These are phyloP conservation scores for Tolypocladium guangdongense DNA, from an alignment of 2,329 filamentous ascomycete species.

Conservation along the genomic window DNA sequence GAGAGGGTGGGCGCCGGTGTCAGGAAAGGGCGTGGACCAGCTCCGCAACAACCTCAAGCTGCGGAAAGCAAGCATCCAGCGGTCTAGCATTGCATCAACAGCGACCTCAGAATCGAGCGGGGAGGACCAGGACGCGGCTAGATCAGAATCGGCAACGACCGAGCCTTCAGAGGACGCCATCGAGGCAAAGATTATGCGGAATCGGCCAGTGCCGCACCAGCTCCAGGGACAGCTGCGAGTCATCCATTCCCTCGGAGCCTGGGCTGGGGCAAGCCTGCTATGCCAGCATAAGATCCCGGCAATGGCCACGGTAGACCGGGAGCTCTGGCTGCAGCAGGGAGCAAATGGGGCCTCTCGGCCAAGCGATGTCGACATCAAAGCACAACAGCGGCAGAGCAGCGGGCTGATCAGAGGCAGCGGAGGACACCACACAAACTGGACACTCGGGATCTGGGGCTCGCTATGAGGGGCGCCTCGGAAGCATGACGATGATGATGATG, in stretches of 20 bases:
- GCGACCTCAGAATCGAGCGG: constrained; percentile 12
- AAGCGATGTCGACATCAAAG: constrained; percentile 46
- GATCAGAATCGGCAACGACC: constrained; percentile 12
- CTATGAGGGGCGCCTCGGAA: constrained; percentile 15
- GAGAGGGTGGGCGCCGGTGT: constrained; percentile 68
- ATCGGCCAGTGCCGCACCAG: constrained; percentile 24
- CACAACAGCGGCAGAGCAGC: constrained; percentile 51
- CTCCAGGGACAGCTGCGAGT: constrained; percentile 52
- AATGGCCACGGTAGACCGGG: constrained; percentile 59
- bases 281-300: constrained; percentile 58
- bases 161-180: constrained; percentile 19
- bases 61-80: constrained; percentile 13
- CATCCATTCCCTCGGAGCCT: constrained; percentile 60
- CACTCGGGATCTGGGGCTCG: constrained; percentile 51
- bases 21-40: constrained; percentile 55
- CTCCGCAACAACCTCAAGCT: constrained; percentile 35
- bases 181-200: constrained; percentile 24
- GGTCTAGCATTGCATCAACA: constrained; percentile 9
- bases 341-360: constrained; percentile 48
- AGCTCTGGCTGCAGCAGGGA: constrained; percentile 60
- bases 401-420: constrained; percentile 29
- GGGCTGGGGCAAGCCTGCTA: constrained; percentile 62
- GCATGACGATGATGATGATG: neutral
- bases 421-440: constrained; percentile 42
- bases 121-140: constrained; percentile 12